Percentiles rank a stretch among this genome's conserved stretches.
phyloP scores from a whole-genome alignment of 257 asterid genomes.

The Fraxinus anomala region DNA sequence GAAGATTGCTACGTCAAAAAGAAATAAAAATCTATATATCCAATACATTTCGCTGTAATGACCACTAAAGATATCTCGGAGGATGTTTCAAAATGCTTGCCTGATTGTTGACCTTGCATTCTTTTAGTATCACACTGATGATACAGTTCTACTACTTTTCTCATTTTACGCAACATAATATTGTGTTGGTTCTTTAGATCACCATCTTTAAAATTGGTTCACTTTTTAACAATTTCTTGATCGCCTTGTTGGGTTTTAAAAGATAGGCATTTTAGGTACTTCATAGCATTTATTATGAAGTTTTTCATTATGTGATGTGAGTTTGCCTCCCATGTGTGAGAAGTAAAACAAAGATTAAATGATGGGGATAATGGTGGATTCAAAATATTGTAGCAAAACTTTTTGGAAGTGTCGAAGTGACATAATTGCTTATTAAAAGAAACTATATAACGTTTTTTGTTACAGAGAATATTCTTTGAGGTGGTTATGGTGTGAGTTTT shows the following conservation, averaged over 20 bases:
- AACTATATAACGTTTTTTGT: background rate
- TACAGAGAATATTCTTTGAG: background rate
- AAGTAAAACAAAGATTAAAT: background rate
- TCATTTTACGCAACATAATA: background rate
- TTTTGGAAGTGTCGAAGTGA: background rate
- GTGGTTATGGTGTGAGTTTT: background rate
- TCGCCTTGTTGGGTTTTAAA: constrained; percentile 1
- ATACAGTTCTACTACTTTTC: background rate
- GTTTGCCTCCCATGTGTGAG: background rate
- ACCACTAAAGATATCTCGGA: background rate
- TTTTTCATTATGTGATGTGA: background rate
- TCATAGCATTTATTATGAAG: background rate
- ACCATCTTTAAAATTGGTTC: background rate
- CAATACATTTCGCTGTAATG: background rate
- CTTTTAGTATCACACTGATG: constrained; percentile 5
- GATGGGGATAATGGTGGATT: background rate
- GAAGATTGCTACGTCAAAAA: background rate
- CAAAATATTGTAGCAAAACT: background rate
- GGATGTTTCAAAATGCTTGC: background rate
- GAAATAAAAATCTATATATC: background rate
- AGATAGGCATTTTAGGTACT: background rate
- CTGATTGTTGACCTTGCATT: background rate
- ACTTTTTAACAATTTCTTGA: background rate
- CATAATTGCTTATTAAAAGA: background rate
- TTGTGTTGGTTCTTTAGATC: background rate